phyloP scores from a whole-genome alignment of 2,329 filamentous ascomycete genomes.

The Rutstroemia sydowiana region DNA sequence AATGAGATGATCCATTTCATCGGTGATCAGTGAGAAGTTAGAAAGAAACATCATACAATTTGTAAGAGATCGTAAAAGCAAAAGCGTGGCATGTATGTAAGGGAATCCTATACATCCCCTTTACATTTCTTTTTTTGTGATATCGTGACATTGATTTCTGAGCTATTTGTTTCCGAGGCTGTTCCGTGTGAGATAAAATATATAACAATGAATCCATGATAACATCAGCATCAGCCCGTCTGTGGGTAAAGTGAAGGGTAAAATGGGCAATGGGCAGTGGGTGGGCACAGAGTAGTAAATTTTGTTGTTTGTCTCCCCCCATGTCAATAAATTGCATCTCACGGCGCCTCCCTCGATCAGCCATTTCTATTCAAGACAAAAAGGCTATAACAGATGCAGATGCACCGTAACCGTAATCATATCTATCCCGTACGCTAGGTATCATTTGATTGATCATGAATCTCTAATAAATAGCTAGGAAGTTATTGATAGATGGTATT shows the following conservation, averaged over 20 bases:
- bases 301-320: too few species aligned
- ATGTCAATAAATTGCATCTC: too few species aligned
- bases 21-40: not conserved
- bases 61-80: too few species aligned
- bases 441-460: too few species aligned
- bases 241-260: too few species aligned
- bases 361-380: too few species aligned
- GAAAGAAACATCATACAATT: not conserved
- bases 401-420: not conserved
- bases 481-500: not conserved
- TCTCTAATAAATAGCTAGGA: too few species aligned
- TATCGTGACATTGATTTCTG: conserved; percentile 3
- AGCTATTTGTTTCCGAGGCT: not conserved
- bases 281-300: too few species aligned
- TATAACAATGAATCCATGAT: not conserved
- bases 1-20: not conserved
- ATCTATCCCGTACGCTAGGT: not conserved
- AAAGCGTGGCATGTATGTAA: too few species aligned
- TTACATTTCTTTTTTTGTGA: not conserved
- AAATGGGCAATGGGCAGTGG: too few species aligned
- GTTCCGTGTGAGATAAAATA: too few species aligned
- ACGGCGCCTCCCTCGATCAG: too few species aligned
- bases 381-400: not conserved
- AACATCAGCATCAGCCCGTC: not conserved
- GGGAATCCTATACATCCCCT: not conserved